Evolutionary conservation across 768 basidiomycete genomes (phyloP), one percentile per base, ranked within the genome.

Genomic region (Leucosporidium creatinivorum): DNA sequence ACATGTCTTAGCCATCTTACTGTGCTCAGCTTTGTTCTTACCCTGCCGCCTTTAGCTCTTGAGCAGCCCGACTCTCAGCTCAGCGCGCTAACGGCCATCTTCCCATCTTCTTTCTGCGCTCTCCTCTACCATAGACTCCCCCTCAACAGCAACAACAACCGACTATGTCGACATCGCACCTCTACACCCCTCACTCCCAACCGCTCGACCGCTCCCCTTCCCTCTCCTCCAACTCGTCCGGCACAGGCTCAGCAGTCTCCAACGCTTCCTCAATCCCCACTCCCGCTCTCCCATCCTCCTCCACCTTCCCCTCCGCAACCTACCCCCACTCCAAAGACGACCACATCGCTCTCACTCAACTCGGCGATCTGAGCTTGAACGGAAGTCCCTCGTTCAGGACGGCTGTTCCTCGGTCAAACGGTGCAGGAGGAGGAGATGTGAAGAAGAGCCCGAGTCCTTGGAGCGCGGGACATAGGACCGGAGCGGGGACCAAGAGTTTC

Each of bases 221-320:
- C 4, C 64, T 72, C 52, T 72, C 70, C 4, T 72, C 70, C 67
- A 59, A 65, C 36, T 68, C 58, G 33, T 64, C 69, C 25, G 59
- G 55, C 67, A 47, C 67, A 18, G 62, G 67, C 4, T 65, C 66
- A 18, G 30, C 59, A 21, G 48, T 61, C 28, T 61, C 67, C 9
- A 33, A 4, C 33, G 31, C 56, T 17, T 57, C 63, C 7, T 65
- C 70, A 4, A 58, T 68, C 15, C 39, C 39, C 52, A 63, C 66
- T 4, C 69, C 73, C 26, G 69, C 67, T 33, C 64, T 66, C 44
- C 47, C 59, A 7, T 57, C 60, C 15, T 21, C 39, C 5, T 25
- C 47, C 4, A 58, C 66, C 28, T 70, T 67, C 60, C 9, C 66
- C 2, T 58, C 65, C 18, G 55, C 28, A 39, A 30, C 61, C 65